Evolutionary conservation across 345 rosid genomes (phyloP), one percentile per base, ranked within the genome.

Genomic region (rapeseed (Brassica napus)): DNA sequence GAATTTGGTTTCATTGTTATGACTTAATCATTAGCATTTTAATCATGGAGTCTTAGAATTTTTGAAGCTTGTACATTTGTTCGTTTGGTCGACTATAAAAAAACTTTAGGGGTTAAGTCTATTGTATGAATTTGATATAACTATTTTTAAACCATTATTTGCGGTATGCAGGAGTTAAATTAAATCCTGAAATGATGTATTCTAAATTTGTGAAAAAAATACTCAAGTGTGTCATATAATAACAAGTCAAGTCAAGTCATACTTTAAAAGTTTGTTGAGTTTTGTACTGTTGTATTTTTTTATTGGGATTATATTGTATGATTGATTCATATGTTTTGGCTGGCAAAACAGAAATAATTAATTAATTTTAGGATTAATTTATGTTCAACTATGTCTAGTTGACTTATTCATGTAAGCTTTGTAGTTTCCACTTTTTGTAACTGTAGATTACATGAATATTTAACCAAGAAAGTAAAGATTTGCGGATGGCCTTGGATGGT

Each of bases 401-500:
- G 70, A 77, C 70, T 21, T 77, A 8, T 21, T 77, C 18, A 7
- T n/a, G 58, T 14, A 58, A 73, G 28, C 69, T 74, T 74, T 32
- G 52, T 74, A 63, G 63, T 47, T 32, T 64, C 77, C 71, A 74
- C 34, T 63, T 63, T 61, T 42, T 44, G 16, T 60, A 60, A 24
- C n/a, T 14, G 14, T 35, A 35, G 23, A 21, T 44, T 11, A 44
- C 52, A 44, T 44, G 52, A n/a, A 44, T 3, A 5, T 44, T 44
- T 44, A 8, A 2, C 11, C 3, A 3, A 44, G 52, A 44, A 11
- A 44, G 52, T 44, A 44, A 39, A 44, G 5, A 44, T 44, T 44
- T 44, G 52, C 4, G 52, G 15, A 44, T 44, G 52, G 15, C 52
- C 15, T 44, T 44, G 5, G 5, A 44, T 12, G 52, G 52, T 4